phyloP scores from a whole-genome alignment of 176 grass and related monocot species.

The Carex scoparia region DNA sequence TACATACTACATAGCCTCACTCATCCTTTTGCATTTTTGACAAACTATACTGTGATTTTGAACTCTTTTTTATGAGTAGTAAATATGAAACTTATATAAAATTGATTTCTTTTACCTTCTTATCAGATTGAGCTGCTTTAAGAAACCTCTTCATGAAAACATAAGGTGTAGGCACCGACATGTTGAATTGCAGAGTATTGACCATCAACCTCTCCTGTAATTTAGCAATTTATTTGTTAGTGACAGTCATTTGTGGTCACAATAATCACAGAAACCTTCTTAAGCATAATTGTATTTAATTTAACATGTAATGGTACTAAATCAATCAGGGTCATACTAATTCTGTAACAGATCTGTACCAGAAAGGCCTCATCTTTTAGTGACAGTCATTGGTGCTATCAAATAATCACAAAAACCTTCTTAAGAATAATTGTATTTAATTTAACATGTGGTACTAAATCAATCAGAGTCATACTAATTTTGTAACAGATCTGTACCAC shows the following conservation, averaged over 20 bases:
- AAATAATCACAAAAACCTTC: too few relatives aligned
- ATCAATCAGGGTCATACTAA: too few relatives aligned
- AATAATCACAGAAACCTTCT: background rate
- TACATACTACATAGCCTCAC: too few relatives aligned
- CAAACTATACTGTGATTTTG: background rate
- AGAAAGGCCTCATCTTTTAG: background rate
- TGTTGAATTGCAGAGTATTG: constrained; percentile 62
- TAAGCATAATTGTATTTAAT: background rate
- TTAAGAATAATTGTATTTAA: too few relatives aligned
- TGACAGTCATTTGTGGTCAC: constrained; percentile 35
- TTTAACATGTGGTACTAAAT: background rate
- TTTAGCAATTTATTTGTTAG: constrained; percentile 22
- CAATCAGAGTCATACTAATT: background rate
- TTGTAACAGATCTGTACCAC: background rate
- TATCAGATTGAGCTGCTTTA: constrained; percentile 68
- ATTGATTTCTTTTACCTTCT: constrained; percentile 42
- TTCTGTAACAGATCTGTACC: background rate
- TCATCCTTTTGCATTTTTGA: background rate
- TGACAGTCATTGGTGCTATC: too few relatives aligned
- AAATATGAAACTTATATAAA: background rate
- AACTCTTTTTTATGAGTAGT: background rate
- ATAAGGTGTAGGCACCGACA: constrained; percentile 86
- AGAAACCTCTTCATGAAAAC: constrained; percentile 88
- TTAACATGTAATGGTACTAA: too few relatives aligned
- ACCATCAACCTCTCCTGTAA: constrained; percentile 75